Conservation (phyloP, 371 early-diverging fungal genomes). For the Syncephalis plumigaleata region DNA sequence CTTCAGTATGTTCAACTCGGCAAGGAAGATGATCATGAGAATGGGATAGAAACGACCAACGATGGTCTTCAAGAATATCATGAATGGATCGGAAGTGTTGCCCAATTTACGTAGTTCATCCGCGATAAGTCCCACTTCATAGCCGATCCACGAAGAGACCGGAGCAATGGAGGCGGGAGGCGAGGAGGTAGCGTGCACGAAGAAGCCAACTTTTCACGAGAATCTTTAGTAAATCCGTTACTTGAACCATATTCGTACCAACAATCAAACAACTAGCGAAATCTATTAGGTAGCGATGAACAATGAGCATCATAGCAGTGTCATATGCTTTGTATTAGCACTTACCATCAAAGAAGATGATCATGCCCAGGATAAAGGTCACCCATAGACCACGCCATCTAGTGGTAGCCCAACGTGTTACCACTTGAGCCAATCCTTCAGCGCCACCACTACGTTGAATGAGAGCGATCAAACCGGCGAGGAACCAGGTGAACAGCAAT, state of each 20-base stretch:
- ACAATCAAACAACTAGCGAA: conserved; percentile 5
- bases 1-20: background rate
- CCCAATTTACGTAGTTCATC: background rate
- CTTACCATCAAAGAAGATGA: conserved; percentile 5
- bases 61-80: conserved; percentile 4
- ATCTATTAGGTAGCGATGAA: no score
- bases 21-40: conserved; percentile 4
- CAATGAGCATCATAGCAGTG: no score
- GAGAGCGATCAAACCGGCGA: conserved; percentile 4
- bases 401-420: conserved; percentile 3
- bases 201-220: conserved; percentile 5
- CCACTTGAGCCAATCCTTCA: conserved; percentile 2
- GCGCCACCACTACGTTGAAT: conserved; percentile 6
- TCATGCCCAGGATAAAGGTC: conserved; percentile 1
- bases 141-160: conserved; percentile 6
- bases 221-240: conserved; percentile 2
- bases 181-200: conserved; percentile 7
- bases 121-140: conserved; percentile 1
- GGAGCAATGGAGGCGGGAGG: conserved; percentile 6
- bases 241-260: conserved; percentile 4
- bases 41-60: conserved; percentile 5
- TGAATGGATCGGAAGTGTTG: conserved; percentile 2
- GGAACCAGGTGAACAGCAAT: conserved; percentile 3
- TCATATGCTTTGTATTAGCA: no score
- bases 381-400: conserved; percentile 3